Evolutionary conservation across 2,329 filamentous ascomycete genomes (phyloP), one percentile per base, ranked within the genome.

Genomic region (Aspergillus proliferans): DNA sequence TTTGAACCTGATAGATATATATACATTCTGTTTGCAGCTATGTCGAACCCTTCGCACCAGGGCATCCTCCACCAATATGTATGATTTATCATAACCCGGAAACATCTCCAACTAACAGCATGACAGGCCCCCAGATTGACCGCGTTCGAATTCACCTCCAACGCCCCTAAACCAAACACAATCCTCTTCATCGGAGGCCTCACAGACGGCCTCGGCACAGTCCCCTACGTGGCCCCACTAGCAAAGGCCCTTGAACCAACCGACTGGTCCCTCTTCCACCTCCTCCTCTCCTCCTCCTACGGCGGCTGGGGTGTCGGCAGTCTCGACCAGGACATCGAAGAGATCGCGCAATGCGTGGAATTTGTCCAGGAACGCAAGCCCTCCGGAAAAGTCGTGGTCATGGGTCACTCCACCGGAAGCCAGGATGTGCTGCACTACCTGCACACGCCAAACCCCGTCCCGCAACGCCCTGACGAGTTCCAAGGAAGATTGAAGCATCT

Each of bases 371-470:
- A 58, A 0, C 59, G 66, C 41, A 71, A 71, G 47, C 50, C 57
- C 49, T 26, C 46, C 46, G 73, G 71, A 1, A 83, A 81, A 47
- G 65, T 87, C n/a, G 79, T 85, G 22, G 64, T 87, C 12, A 83
- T 87, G 79, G 84, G 84, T 2, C 83, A 86, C 57, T 84, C 80
- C 2, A 87, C 84, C 0, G 84, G 84, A 0, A 85, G 80, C 57
- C 84, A 87, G 64, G 84, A 86, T 61, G 75, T 82, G 10, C 76
- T 87, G 69, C 79, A 85, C 57, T 87, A 87, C 55, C 62, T 85
- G 1, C 66, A 70, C 51, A 63, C 69, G 3, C 62, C 68, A 2
- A 76, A 75, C 47, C 73, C 69, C 6, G 45, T 66, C 52, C 58
- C 62, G 30, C 15, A 40, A 14, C 28, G 55, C 59, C 41, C 60